These are phyloP conservation scores for Metrosideros polymorpha DNA, from an alignment of 441 rosid species.

Conservation along the genomic window DNA sequence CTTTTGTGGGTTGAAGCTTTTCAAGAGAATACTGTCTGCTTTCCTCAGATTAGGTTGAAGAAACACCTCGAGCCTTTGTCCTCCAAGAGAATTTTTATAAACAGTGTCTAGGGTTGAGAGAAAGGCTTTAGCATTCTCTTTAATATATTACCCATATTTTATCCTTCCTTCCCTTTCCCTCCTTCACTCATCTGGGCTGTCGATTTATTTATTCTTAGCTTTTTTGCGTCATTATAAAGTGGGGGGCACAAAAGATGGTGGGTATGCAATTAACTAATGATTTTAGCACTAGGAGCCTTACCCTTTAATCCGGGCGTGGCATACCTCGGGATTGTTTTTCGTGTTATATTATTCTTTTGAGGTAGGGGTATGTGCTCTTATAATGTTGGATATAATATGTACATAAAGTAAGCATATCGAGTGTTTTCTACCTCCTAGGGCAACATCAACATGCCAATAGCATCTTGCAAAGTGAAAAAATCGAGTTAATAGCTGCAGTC, in stretches of 20 bases:
- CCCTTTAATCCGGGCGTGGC: conserved; percentile 30
- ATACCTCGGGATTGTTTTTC: conserved; percentile 33
- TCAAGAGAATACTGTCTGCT: conserved; percentile 17
- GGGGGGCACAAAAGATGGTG: conserved; percentile 32
- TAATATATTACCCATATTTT: background rate
- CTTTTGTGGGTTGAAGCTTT: conserved; percentile 19
- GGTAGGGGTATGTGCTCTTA: background rate
- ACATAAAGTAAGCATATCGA: background rate
- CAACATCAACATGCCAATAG: background rate
- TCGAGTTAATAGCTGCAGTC: too few relatives aligned
- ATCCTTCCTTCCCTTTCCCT: background rate
- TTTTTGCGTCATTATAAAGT: conserved; percentile 29
- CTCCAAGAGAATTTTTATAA: conserved; percentile 14
- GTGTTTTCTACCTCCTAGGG: background rate
- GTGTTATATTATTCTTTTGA: background rate
- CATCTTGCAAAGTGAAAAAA: too few relatives aligned
- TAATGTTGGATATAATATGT: background rate
- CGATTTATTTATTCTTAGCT: conserved; percentile 7
- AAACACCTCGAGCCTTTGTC: conserved; percentile 15
- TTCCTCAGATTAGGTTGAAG: conserved; percentile 29
- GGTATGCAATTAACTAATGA: conserved; percentile 22
- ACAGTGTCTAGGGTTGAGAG: conserved; percentile 18
- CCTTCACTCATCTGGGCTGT: background rate
- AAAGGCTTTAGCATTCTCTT: conserved; percentile 6
- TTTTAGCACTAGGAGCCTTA: conserved; percentile 7